phyloP scores from a whole-genome alignment of 192 early-diverging fungal species.

The Backusella tarrabulga region DNA sequence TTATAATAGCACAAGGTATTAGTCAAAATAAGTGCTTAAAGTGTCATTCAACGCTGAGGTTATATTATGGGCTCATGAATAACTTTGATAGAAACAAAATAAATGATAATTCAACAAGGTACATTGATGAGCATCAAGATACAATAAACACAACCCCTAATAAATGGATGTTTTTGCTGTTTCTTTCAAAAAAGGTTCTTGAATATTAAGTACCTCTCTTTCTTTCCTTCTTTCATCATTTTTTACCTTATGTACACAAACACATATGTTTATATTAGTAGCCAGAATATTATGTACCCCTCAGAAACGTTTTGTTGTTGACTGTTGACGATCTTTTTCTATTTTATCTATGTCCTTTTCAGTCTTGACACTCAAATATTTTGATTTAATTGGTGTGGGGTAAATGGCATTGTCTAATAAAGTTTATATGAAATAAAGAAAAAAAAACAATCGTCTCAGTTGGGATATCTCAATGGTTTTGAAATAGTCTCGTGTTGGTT shows the following conservation, averaged over 20 bases:
- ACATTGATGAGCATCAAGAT: no score
- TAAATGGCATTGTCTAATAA: slow-evolving; percentile 16
- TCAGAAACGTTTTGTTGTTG: neutral
- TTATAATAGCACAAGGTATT: no score
- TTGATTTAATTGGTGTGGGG: slow-evolving; percentile 6
- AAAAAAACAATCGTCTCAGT: neutral
- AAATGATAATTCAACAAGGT: no score
- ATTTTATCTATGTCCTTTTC: slow-evolving; percentile 9
- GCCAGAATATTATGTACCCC: neutral
- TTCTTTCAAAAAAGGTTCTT: no score
- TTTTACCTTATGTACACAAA: slow-evolving; percentile 9
- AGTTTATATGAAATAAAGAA: slow-evolving; percentile 17
- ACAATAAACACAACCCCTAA: no score
- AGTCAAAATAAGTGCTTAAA: no score
- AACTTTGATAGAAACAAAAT: no score
- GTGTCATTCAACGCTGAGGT: no score
- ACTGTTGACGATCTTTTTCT: slow-evolving; percentile 11
- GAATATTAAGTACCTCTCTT: neutral
- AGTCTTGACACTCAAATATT: slow-evolving; percentile 11
- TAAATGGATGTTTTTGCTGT: no score
- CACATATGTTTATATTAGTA: slow-evolving; percentile 9
- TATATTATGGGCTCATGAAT: no score
- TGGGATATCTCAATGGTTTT: slow-evolving; percentile 11
- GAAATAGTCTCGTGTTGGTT: slow-evolving; percentile 8
- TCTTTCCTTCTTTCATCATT: neutral